Conservation (phyloP, 2,329 filamentous ascomycete genomes). For the Paraphoma sp. region DNA sequence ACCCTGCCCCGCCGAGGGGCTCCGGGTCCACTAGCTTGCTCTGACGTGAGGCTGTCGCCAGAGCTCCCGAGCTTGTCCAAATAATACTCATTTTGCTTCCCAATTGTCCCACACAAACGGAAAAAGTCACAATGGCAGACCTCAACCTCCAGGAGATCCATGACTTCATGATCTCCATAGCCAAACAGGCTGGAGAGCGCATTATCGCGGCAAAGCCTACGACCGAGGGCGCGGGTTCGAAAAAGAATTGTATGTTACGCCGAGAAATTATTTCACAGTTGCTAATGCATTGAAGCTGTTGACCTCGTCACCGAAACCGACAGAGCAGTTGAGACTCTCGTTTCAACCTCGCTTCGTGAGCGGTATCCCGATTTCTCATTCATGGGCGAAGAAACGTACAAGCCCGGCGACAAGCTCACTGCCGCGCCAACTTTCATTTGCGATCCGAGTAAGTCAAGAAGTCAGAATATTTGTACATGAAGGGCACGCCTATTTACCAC, state of each 20-base stretch:
- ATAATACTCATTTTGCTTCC: neutral
- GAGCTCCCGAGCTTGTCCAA: neutral
- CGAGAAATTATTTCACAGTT: neutral
- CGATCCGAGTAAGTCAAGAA: slow-evolving; percentile 63
- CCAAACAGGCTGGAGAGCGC: slow-evolving; percentile 54
- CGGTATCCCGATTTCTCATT: slow-evolving; percentile 63
- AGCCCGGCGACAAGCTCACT: slow-evolving; percentile 68
- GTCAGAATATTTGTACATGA: too few relatives aligned
- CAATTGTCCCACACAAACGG: neutral
- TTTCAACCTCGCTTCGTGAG: slow-evolving; percentile 57
- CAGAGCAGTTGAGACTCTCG: slow-evolving; percentile 65
- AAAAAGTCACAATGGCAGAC: slow-evolving; percentile 37
- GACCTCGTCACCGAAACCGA: slow-evolving; percentile 71
- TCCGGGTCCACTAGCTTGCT: neutral
- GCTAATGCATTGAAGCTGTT: slow-evolving; percentile 50
- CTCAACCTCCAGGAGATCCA: slow-evolving; percentile 56
- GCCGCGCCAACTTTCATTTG: slow-evolving; percentile 77
- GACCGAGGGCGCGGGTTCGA: slow-evolving; percentile 50
- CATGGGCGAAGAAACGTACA: slow-evolving; percentile 53
- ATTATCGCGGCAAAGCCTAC: slow-evolving; percentile 55
- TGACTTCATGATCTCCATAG: slow-evolving; percentile 56
- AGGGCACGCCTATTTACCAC: too few relatives aligned
- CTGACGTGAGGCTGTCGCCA: neutral
- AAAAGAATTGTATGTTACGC: slow-evolving; percentile 54
- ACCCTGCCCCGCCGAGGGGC: neutral